Evolutionary conservation across 2,329 filamentous ascomycete genomes (phyloP), one percentile per base, ranked within the genome.

Genomic region (Aspergillus arachidicola): DNA sequence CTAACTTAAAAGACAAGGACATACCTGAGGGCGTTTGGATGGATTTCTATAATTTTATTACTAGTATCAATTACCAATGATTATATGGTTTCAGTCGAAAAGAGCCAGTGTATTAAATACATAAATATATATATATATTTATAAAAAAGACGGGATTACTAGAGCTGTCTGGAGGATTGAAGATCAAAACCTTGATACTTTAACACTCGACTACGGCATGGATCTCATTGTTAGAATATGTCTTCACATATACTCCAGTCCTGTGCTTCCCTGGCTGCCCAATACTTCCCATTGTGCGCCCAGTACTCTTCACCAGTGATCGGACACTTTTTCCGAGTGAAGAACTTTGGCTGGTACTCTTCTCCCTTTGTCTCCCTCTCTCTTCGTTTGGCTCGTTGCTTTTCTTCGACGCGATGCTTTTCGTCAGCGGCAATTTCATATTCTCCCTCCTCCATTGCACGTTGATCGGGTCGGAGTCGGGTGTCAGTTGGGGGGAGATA

Each of bases 381-480:
- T 60, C 91, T 82, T 65, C 95, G 83, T 63, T 90, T 89, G 11
- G 89, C 88, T 64, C 95, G 85, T 82, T 99, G 95, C 67, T 89
- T 93, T 81, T 97, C 91, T 78, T 99, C 95, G 0, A 99, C 87
- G 1, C 95, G 86, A 73, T 94, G 95, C 86, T 99, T 99, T 83
- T 99, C 95, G 6, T 86, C 87, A 0, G 94, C 95, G 1, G 95
- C 95, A 64, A 95, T 85, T 73, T 98, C 94, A 74, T 99, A 99
- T 78, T 94, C 88, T n/a, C 94, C 95, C 65, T 98, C 94, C 77
- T 99, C 95, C 95, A 99, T 99, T 2, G 95, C 95, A 12, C 95
- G 86, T 81, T 99, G 95, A 78, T 99, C 95, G 0, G 95, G 94
- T 34, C 95, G 86, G 36, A 97, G 83, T n/a, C 95, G 86, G 1